These are phyloP conservation scores for Epichloe gansuensis DNA, from an alignment of 2,329 filamentous ascomycete genomes.

Conservation along the genomic window DNA sequence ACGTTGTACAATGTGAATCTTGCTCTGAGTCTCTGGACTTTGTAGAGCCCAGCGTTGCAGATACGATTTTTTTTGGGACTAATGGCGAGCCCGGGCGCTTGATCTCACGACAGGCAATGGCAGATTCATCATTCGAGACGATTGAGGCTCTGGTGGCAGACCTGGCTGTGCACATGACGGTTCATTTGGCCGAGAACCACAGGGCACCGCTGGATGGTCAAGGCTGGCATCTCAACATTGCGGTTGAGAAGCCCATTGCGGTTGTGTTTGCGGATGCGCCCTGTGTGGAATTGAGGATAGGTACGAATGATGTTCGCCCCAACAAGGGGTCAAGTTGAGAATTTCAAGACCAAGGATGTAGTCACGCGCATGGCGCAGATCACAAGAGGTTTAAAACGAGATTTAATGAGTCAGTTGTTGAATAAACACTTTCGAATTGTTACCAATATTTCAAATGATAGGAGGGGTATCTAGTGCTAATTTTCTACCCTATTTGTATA, in stretches of 20 bases:
- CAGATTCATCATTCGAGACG: slow-evolving; percentile 46
- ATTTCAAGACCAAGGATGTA: not conserved
- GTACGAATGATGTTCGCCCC: slow-evolving; percentile 14
- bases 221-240: slow-evolving; percentile 43
- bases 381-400: no score
- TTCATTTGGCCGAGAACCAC: slow-evolving; percentile 23
- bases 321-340: not conserved
- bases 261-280: slow-evolving; percentile 61
- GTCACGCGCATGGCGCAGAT: no score
- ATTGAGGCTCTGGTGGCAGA: slow-evolving; percentile 46
- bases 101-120: slow-evolving; percentile 30
- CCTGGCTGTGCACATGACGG: slow-evolving; percentile 32
- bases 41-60: not conserved
- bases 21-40: no score
- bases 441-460: not conserved
- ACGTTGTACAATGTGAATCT: slow-evolving; percentile 11
- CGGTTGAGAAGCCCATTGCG: slow-evolving; percentile 60
- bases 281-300: slow-evolving; percentile 40
- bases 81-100: not conserved
- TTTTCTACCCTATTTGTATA: not conserved
- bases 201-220: slow-evolving; percentile 6
- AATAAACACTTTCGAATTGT: not conserved
- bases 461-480: not conserved
- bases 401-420: not conserved
- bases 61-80: not conserved